phyloP scores from a whole-genome alignment of 2,329 filamentous ascomycete species.

The Colletotrichum sp. region DNA sequence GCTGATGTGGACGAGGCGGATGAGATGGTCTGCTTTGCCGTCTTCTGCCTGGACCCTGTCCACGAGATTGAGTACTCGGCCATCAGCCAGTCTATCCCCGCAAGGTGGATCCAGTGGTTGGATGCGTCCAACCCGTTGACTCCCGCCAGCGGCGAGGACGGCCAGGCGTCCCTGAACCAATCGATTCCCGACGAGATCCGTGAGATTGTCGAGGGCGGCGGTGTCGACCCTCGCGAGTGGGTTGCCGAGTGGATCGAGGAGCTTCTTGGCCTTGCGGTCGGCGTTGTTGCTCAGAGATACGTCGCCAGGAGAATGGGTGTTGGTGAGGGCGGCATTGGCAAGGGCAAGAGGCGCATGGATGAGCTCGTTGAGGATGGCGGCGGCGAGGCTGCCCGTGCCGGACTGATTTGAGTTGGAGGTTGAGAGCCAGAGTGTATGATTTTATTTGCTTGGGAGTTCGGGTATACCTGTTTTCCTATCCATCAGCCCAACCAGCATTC shows the following conservation, averaged over 20 bases:
- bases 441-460: conserved; percentile 10
- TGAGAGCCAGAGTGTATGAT: neutral
- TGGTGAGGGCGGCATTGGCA: conserved; percentile 74
- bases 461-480: conserved; percentile 15
- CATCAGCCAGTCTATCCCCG: conserved; percentile 82
- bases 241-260: conserved; percentile 98
- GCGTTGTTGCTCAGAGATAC: conserved; percentile 91
- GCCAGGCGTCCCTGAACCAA: conserved; percentile 33
- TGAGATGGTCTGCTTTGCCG: conserved; percentile 72
- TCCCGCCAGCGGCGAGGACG: conserved; percentile 56
- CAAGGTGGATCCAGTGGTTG: conserved; percentile 89
- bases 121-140: conserved; percentile 72
- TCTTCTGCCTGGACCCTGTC: conserved; percentile 85
- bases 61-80: conserved; percentile 88
- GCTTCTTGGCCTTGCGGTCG: conserved; percentile 75
- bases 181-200: conserved; percentile 80
- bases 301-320: conserved; percentile 96
- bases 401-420: conserved; percentile 7
- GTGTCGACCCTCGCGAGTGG: conserved; percentile 94
- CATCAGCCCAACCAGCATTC: neutral
- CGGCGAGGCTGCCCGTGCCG: conserved; percentile 21
- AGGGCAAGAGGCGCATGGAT: conserved; percentile 65
- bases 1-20: conserved; percentile 59
- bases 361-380: conserved; percentile 53
- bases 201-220: conserved; percentile 77